phyloP scores from a whole-genome alignment of 1,284 basidiomycete genomes.

The Fomitopsis betulina region DNA sequence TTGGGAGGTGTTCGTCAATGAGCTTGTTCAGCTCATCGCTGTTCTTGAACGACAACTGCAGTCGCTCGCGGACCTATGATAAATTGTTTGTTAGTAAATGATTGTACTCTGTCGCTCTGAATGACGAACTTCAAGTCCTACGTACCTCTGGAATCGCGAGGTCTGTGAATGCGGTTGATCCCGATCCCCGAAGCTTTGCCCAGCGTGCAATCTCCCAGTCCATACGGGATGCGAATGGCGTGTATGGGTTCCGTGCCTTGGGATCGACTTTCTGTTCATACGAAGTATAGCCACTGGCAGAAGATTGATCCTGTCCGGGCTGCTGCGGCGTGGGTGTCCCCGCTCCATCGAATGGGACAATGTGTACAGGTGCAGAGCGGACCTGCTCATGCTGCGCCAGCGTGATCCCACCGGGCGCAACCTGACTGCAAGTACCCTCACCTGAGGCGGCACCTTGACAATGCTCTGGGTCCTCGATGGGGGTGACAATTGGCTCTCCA shows the following conservation, averaged over 20 bases:
- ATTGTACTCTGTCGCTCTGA: background rate
- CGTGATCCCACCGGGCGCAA: too few relatives aligned
- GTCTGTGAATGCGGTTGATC: constrained; percentile 16
- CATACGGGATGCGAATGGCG: constrained; percentile 15
- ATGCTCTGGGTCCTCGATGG: too few relatives aligned
- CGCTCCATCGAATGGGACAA: too few relatives aligned
- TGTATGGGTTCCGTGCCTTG: constrained; percentile 6
- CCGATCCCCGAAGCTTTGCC: constrained; percentile 17
- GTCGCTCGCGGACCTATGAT: background rate
- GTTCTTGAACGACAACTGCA: background rate
- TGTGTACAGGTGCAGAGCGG: too few relatives aligned
- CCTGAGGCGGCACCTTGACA: too few relatives aligned
- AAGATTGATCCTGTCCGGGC: too few relatives aligned
- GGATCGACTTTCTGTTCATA: background rate
- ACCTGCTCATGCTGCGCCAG: too few relatives aligned
- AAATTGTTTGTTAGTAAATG: background rate
- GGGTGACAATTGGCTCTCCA: too few relatives aligned
- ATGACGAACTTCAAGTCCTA: background rate
- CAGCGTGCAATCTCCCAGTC: constrained; percentile 19
- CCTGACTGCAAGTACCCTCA: too few relatives aligned
- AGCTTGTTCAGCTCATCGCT: background rate
- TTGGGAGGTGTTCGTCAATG: constrained; percentile 1
- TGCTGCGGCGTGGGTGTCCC: too few relatives aligned
- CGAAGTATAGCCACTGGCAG: too few relatives aligned
- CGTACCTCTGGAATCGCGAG: constrained; percentile 17